phyloP scores from a whole-genome alignment of 2,329 filamentous ascomycete species.

The Curvularia sp. region DNA sequence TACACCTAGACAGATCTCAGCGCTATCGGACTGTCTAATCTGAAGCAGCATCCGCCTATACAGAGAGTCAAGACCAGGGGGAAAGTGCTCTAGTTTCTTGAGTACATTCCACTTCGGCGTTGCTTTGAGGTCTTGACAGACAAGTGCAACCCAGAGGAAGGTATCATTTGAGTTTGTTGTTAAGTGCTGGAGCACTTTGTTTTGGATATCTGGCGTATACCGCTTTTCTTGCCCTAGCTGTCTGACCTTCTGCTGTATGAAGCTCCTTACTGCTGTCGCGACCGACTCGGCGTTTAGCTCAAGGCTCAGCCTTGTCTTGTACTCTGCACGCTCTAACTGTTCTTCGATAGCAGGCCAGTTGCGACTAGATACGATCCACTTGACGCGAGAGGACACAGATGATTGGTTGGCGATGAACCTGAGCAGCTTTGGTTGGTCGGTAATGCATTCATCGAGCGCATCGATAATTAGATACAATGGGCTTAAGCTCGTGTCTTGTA shows the following conservation, averaged over 20 bases:
- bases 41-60: constrained; percentile 52
- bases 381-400: constrained; percentile 15
- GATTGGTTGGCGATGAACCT: constrained; percentile 6
- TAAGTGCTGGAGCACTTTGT: constrained; percentile 30
- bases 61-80: constrained; percentile 47
- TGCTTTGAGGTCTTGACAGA: constrained; percentile 4
- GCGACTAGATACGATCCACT: constrained; percentile 28
- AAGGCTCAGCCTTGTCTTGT: constrained; percentile 39
- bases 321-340: constrained; percentile 26
- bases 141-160: constrained; percentile 3
- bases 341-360: constrained; percentile 44
- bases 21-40: constrained; percentile 41
- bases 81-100: constrained; percentile 38
- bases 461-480: constrained; percentile 19
- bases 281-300: constrained; percentile 49
- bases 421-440: not conserved
- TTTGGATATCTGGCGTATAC: constrained; percentile 49
- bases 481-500: constrained; percentile 42
- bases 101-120: constrained; percentile 21
- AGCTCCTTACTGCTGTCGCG: constrained; percentile 46
- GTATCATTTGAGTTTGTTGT: constrained; percentile 31
- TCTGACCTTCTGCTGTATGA: constrained; percentile 48
- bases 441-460: constrained; percentile 23
- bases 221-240: constrained; percentile 20
- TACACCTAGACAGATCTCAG: constrained; percentile 45